phyloP scores from a whole-genome alignment of 441 rosid genomes.

The Pelargonium australe region DNA sequence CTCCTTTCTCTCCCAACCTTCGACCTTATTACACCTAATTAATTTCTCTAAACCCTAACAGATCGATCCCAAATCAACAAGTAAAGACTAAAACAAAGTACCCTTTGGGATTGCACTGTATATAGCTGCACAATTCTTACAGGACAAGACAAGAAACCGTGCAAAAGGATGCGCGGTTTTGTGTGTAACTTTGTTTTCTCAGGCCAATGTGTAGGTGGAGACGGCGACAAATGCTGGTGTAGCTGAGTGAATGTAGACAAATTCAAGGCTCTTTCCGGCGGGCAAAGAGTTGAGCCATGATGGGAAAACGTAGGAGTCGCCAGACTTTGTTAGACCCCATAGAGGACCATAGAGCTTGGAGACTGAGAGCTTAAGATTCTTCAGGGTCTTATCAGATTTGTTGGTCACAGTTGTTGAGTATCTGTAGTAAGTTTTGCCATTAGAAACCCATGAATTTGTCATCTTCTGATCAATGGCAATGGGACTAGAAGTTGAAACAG shows the following conservation, averaged over 20 bases:
- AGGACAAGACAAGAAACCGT: slow-evolving; percentile 31
- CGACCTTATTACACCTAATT: slow-evolving; percentile 19
- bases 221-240: slow-evolving; percentile 62
- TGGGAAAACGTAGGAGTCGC: slow-evolving; percentile 59
- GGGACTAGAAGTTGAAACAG: slow-evolving; percentile 40
- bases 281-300: slow-evolving; percentile 65
- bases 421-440: slow-evolving; percentile 75
- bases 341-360: slow-evolving; percentile 86
- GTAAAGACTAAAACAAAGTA: no score
- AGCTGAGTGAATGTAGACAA: slow-evolving; percentile 82
- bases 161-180: neutral
- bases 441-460: slow-evolving; percentile 64
- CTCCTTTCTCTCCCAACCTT: slow-evolving; percentile 61
- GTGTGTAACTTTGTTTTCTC: slow-evolving; percentile 17
- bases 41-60: no score
- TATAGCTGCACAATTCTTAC: slow-evolving; percentile 55
- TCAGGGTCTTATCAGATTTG: slow-evolving; percentile 58
- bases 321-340: slow-evolving; percentile 69
- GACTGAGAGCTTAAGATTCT: slow-evolving; percentile 56
- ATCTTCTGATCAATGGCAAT: slow-evolving; percentile 60
- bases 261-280: slow-evolving; percentile 71
- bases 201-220: slow-evolving; percentile 74
- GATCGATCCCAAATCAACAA: slow-evolving; percentile 8
- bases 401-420: slow-evolving; percentile 68
- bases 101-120: slow-evolving; percentile 30